Percentiles rank a stretch among this genome's conserved stretches.
Conservation (phyloP, 805 yeast species). For the Suhomyces vadensis region DNA sequence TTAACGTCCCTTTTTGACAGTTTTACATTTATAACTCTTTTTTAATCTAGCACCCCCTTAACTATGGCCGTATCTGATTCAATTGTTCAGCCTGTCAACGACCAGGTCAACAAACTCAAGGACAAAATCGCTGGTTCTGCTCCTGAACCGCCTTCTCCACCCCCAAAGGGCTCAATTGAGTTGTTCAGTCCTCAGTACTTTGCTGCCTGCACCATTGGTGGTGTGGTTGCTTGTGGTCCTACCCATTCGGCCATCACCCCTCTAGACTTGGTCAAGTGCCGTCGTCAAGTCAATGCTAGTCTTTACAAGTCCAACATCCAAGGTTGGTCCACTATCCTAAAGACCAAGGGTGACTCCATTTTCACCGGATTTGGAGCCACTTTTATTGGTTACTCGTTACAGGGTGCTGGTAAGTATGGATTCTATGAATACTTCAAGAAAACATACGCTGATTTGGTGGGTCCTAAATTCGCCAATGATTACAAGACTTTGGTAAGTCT, state of each 20-base stretch:
- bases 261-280: conserved; percentile 87
- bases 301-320: conserved; percentile 75
- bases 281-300: conserved; percentile 80
- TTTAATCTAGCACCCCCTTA: neutral
- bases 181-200: conserved; percentile 64
- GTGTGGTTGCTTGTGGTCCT: conserved; percentile 91
- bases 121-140: conserved; percentile 10
- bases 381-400: conserved; percentile 86
- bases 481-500: conserved; percentile 75
- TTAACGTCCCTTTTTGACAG: no score
- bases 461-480: conserved; percentile 58
- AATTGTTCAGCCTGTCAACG: conserved; percentile 32
- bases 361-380: conserved; percentile 94
- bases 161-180: conserved; percentile 36
- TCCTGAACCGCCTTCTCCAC: conserved; percentile 6
- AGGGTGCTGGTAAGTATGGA: conserved; percentile 98
- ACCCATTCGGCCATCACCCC: conserved; percentile 95
- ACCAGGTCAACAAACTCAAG: conserved; percentile 23
- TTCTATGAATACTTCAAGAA: conserved; percentile 90
- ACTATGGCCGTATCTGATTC: conserved; percentile 25
- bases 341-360: conserved; percentile 75
- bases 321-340: conserved; percentile 78
- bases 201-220: conserved; percentile 75
- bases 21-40: no score
- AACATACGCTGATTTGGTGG: conserved; percentile 65